A percentile compares a stretch with the other conserved stretches of the same genome.
Conservation (phyloP, 2,329 filamentous ascomycete genomes). For the Trichoderma guizhouense region DNA sequence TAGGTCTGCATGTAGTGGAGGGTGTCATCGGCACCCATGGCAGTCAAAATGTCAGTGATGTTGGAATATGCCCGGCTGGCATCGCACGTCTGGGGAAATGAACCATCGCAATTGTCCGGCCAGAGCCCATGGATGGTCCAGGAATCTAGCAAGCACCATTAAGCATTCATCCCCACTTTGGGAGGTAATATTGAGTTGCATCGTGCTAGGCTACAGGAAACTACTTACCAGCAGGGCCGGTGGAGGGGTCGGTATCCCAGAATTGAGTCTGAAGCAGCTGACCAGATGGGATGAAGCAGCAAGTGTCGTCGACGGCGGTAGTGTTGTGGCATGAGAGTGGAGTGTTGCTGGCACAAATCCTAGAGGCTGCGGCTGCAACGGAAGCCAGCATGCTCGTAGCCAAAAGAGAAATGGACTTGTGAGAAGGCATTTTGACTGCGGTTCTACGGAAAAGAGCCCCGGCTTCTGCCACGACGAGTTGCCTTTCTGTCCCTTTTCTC, state of each 20-base stretch:
- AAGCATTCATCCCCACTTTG: neutral
- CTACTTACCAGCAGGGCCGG: constrained; percentile 50
- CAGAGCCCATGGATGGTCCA: constrained; percentile 73
- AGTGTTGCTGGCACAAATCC: constrained; percentile 30
- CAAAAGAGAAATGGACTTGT: constrained; percentile 20
- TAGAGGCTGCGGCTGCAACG: constrained; percentile 16
- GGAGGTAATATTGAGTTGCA: neutral
- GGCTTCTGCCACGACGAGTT: neutral
- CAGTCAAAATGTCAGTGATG: constrained; percentile 60
- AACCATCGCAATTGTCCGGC: constrained; percentile 67
- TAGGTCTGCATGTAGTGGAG: constrained; percentile 65
- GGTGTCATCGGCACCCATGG: constrained; percentile 49
- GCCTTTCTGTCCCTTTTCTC: neutral
- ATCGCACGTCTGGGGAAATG: constrained; percentile 66
- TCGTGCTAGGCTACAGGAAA: neutral
- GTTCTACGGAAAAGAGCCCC: neutral
- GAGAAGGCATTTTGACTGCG: constrained; percentile 15
- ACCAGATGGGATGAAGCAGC: constrained; percentile 70
- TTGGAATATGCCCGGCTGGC: constrained; percentile 58
- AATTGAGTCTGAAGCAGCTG: constrained; percentile 72
- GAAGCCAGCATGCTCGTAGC: constrained; percentile 19
- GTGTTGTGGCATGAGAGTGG: constrained; percentile 63
- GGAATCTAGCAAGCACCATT: constrained; percentile 42
- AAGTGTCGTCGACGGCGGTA: constrained; percentile 57
- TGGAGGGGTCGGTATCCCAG: constrained; percentile 65